Base-by-base conservation (phyloP, 371 early-diverging fungal genomes). In the Mortierella sp. region DNA sequence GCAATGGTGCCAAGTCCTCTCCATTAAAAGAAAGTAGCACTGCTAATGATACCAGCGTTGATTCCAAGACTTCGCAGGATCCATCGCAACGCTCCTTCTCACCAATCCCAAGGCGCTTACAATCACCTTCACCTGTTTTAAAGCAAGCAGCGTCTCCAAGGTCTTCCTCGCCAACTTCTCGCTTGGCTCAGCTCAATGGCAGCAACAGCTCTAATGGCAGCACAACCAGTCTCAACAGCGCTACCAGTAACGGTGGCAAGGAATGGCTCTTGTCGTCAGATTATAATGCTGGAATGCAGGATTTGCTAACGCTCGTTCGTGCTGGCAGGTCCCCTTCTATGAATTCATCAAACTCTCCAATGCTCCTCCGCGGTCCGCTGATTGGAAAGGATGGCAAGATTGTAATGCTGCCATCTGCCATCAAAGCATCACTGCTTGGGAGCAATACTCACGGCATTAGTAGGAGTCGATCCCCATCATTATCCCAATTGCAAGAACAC, bases 231-330 rank as follows among this genome's bases (percentile, higher is more conserved):
- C 29, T 54, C 2, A 54, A 47, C 13, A 40, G 53, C 62, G 42
- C 47, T 19, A 34, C 19, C 12, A 55, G 63, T 32, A 64, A 43
- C 6, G 43, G 53, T 9, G 51, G 64, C 55, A 71, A 76, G 59
- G 81, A 80, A 47, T 80, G 81, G 81, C 68, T 80, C 6, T 32
- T 80, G 32, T 75, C 81, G 2, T 80, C 81, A 22, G 81, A 80
- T 43, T 80, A 80, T 37, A 80, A 75, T 53, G 47, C 81, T 8
- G 81, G 81, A 0, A 80, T 80, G 81, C 70, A 80, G 47, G 81
- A 80, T 55, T 59, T 80, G 13, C 53, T 80, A 66, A 80, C 75
- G 1, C 61, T 80, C 12, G 81, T 80, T 22, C 81, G 81, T 29
- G 81, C 75, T 2, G 81, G 81, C 7, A 64, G 75, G 13, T 80